Base-by-base conservation (phyloP, 208 protist species). In the Hexamita inflata region DNA sequence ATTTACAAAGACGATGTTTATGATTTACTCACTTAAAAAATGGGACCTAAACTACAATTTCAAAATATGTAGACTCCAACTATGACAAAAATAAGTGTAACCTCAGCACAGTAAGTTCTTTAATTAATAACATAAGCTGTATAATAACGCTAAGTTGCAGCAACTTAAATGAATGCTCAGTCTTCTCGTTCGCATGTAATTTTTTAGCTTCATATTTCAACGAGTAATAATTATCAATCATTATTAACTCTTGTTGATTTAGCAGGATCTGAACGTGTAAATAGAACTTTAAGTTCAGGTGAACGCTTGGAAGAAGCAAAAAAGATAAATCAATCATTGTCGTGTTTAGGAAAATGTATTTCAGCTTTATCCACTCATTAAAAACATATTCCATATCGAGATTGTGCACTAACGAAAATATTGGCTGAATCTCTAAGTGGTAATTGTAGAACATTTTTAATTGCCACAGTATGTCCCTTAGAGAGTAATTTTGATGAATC, bases 291-390 rank as follows among this genome's bases (percentile, higher is more conserved):
- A 24, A 79, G 53, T 45, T 61, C 15, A 0, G 86, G 87, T 41
- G 40, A 67, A 0, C 68, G 77, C 26, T 82, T 88, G 13, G 82
- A 84, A 67, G 86, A 89, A 59, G 83, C 83, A 0, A 64, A 61
- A 28, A 77, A 80, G 57, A 89, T 89, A 41, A 89, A 89, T 79
- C 66, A 62, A 0, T 82, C 79, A 1, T 83, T 89, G 4, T 80
- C 83, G n/a, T 78, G 42, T 0, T 78, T 89, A 15, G 76, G 83
- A 4, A 80, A 82, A 45, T 86, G 82, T 64, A 81, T 89, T 41
- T 75, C 83, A 30, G 74, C 77, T 7, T 38, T 88, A 1, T 64
- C 59, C 38, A 73, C 40, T 38, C 15, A 26, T 15, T 49, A 24
- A 41, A 57, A 41, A 24, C 32, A 67, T 28, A 28, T 80, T 45